Percentiles rank a stretch among this genome's conserved stretches.
These are phyloP conservation scores for Trematosphaeria pertusa DNA, from an alignment of 2,329 filamentous ascomycete species.

Conservation along the genomic window DNA sequence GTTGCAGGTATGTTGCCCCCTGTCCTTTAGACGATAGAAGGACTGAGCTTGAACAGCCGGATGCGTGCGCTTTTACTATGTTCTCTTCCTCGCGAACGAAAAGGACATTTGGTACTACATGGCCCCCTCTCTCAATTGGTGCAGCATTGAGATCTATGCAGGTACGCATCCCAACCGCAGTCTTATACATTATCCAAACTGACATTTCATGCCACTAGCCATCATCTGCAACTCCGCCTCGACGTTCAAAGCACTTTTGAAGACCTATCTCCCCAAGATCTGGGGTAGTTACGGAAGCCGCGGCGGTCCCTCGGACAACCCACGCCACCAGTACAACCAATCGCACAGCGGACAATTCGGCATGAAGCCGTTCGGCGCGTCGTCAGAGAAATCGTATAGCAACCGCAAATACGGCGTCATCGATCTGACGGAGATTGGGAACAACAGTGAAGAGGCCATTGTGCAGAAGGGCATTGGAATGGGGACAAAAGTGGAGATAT, in stretches of 20 bases:
- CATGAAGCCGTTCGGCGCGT: constrained; percentile 2
- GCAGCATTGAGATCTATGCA: constrained; percentile 14
- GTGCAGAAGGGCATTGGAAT: not conserved
- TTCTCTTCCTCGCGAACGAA: constrained; percentile 12
- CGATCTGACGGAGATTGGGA: constrained; percentile 4
- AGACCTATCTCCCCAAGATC: constrained; percentile 7
- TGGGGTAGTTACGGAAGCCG: constrained; percentile 1
- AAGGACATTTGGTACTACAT: constrained; percentile 12
- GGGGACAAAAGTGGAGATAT: not conserved
- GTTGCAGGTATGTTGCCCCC: constrained; percentile 6
- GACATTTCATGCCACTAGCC: constrained; percentile 1
- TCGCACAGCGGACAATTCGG: constrained; percentile 4
- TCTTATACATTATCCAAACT: not conserved
- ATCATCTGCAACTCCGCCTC: constrained; percentile 12
- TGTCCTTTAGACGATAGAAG: not conserved
- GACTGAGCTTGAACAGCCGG: constrained; percentile 2
- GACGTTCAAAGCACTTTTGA: constrained; percentile 9
- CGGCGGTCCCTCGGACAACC: not conserved
- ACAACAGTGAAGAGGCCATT: constrained; percentile 9
- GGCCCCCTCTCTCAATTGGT: constrained; percentile 14
- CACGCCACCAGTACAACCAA: constrained; percentile 2
- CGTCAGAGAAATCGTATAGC: constrained; percentile 4
- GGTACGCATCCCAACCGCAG: constrained; percentile 4
- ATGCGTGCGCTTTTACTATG: constrained; percentile 13
- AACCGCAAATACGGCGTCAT: constrained; percentile 8